These are phyloP conservation scores for Mycena sanguinolenta DNA, from an alignment of 768 basidiomycete species.

Conservation along the genomic window DNA sequence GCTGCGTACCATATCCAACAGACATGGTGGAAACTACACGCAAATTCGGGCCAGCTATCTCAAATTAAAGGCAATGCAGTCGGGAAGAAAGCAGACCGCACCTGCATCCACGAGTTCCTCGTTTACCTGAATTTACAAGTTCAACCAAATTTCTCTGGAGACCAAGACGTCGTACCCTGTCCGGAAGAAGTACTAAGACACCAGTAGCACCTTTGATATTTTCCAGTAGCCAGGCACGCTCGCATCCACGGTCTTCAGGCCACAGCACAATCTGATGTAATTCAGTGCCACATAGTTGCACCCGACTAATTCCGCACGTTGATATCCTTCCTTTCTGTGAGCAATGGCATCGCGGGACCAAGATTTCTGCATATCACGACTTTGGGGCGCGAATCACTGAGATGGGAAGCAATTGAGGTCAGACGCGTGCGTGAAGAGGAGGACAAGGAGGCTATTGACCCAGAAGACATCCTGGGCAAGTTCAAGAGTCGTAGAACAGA, in stretches of 20 bases:
- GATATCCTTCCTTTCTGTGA: conserved; percentile 21
- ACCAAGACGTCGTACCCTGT: conserved; percentile 70
- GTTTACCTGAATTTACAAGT: conserved; percentile 66
- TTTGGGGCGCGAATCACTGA: conserved; percentile 27
- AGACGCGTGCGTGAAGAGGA: conserved; percentile 22
- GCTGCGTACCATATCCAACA: conserved; percentile 86
- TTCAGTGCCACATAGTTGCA: too few relatives aligned
- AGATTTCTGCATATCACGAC: conserved; percentile 35
- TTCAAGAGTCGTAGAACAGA: too few relatives aligned
- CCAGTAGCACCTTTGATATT: conserved; percentile 78
- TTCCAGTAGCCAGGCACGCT: conserved; percentile 79
- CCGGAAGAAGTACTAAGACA: conserved; percentile 73
- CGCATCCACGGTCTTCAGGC: conserved; percentile 67
- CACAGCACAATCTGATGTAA: conserved; percentile 54
- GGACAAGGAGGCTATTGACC: conserved; percentile 26
- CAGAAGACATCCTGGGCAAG: conserved; percentile 27
- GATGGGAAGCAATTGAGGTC: conserved; percentile 25
- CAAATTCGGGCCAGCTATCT: conserved; percentile 77
- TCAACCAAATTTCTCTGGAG: conserved; percentile 17
- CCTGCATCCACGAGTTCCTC: conserved; percentile 77
- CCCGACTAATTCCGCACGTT: neutral
- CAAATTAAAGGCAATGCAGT: neutral
- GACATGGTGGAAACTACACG: conserved; percentile 94
- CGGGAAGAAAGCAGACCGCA: conserved; percentile 35
- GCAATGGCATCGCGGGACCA: conserved; percentile 35